These are phyloP conservation scores for Claviceps digitariae DNA, from an alignment of 2,329 filamentous ascomycete species.

Conservation along the genomic window DNA sequence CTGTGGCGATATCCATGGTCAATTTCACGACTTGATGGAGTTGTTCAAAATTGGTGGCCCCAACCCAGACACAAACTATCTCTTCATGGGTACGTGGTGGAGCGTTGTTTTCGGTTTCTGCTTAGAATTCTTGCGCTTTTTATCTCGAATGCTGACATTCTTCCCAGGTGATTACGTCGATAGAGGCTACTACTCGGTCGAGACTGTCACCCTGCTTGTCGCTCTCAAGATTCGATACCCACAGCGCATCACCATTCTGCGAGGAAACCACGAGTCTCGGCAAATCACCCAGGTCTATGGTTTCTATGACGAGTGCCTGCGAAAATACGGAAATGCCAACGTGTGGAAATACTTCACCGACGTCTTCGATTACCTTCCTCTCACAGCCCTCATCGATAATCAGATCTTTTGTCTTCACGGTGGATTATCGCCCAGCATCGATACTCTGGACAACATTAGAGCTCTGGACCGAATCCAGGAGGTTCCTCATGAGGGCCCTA, in stretches of 20 bases:
- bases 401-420: conserved; percentile 99
- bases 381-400: conserved; percentile 96
- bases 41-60: conserved; percentile 97
- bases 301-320: conserved; percentile 97
- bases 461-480: conserved; percentile 95
- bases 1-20: conserved; percentile 96
- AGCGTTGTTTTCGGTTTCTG: not conserved
- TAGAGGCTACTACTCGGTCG: conserved; percentile 96
- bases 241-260: conserved; percentile 93
- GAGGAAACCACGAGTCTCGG: conserved; percentile 96
- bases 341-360: conserved; percentile 99
- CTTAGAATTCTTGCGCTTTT: not conserved
- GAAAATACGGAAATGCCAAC: conserved; percentile 97
- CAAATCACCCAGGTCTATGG: conserved; percentile 99
- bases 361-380: conserved; percentile 94
- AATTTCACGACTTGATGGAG: conserved; percentile 99
- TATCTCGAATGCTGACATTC: conserved; percentile 1
- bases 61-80: conserved; percentile 97
- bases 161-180: conserved; percentile 85
- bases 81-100: conserved; percentile 76
- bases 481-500: conserved; percentile 93
- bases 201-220: conserved; percentile 92
- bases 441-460: conserved; percentile 90
- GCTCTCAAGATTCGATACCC: conserved; percentile 97
- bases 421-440: conserved; percentile 88